Evolutionary conservation across 805 yeast genomes (phyloP).

Genomic region (Lipomyces yamanashiensis): DNA sequence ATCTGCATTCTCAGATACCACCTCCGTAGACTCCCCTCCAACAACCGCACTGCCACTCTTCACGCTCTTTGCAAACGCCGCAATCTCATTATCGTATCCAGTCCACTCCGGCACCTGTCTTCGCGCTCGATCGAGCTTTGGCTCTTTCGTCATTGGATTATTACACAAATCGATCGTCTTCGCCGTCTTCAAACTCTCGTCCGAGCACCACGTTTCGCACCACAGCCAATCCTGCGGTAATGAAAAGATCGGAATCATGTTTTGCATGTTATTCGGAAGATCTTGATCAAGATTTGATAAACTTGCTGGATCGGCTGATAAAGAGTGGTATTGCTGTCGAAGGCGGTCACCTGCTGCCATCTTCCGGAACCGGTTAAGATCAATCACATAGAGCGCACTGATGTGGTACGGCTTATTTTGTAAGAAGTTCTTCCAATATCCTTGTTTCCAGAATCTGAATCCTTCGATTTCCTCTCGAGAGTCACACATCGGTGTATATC

Average conservation of each 20-base stretch:
- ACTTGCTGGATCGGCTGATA: conserved; percentile 79
- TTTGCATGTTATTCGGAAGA: conserved; percentile 85
- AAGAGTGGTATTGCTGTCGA: conserved; percentile 80
- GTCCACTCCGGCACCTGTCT: conserved; percentile 82
- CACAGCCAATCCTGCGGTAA: conserved; percentile 85
- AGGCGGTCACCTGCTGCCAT: conserved; percentile 76
- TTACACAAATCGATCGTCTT: conserved; percentile 83
- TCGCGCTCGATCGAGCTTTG: conserved; percentile 73
- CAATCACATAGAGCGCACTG: conserved; percentile 81
- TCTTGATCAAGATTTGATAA: conserved; percentile 89
- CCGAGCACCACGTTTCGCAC: conserved; percentile 93
- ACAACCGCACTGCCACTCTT: conserved; percentile 27
- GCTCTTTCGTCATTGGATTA: conserved; percentile 81
- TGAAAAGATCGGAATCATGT: conserved; percentile 66
- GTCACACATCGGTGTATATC: conserved; percentile 86
- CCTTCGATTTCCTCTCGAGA: conserved; percentile 81
- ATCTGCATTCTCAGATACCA: not conserved
- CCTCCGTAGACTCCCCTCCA: conserved; percentile 14
- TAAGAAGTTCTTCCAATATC: conserved; percentile 79
- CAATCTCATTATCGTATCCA: conserved; percentile 62
- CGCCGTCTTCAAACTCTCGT: conserved; percentile 62
- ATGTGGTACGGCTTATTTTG: conserved; percentile 72
- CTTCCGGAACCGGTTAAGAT: conserved; percentile 67
- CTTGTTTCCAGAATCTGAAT: conserved; percentile 88
- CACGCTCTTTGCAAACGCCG: conserved; percentile 40